Evolutionary conservation across 2,329 filamentous ascomycete species (phyloP), one percentile per base, ranked within the genome.

Genomic region (Hypoxylon sp.): DNA sequence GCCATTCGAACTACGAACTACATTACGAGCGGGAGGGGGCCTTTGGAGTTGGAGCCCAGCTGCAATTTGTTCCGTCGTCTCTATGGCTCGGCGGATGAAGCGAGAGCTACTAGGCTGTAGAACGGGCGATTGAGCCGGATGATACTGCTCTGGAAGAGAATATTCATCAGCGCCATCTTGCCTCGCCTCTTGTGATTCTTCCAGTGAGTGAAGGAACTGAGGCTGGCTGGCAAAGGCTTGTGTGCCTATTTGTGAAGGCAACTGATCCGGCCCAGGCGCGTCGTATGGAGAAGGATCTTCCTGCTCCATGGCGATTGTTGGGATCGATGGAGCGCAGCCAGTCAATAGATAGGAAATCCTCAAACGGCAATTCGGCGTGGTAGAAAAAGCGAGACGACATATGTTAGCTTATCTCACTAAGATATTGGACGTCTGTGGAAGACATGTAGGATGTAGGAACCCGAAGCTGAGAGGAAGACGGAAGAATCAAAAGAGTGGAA

Each of bases 31-130:
- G 39, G 59, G 39, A 39, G 68, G 69, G 11, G 64, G 61, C 32
- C 54, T 71, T 15, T 61, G 65, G 20, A 65, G 73, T 44, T 71
- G 67, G 48, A 73, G 72, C 3, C 47, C 56, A 34, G 61, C 44
- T 19, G 55, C 63, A 34, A 73, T 70, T 49, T 71, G 57, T 3
- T 68, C 50, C 0, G 64, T 52, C 10, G 65, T 59, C 20, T 72
- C 71, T 28, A 53, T 49, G 30, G 50, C 7, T 6, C 68, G 71
- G 8, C 65, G 69, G 8, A 55, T 60, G 26, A 73, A 60, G 24
- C 59, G 67, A 11, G 47, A 55, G 5, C 19, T 19, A n/a, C 22
- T 15, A n/a, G 15, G 20, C 15, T 44, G 10, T 32, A 57, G 46
- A 11, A 39, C 49, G 11, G 59, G 22, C 13, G 19, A 13, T 13